Percentiles rank a stretch among this genome's conserved stretches.
These are phyloP conservation scores for Aureobasidium vineae DNA, from an alignment of 2,329 filamentous ascomycete species.

Conservation along the genomic window DNA sequence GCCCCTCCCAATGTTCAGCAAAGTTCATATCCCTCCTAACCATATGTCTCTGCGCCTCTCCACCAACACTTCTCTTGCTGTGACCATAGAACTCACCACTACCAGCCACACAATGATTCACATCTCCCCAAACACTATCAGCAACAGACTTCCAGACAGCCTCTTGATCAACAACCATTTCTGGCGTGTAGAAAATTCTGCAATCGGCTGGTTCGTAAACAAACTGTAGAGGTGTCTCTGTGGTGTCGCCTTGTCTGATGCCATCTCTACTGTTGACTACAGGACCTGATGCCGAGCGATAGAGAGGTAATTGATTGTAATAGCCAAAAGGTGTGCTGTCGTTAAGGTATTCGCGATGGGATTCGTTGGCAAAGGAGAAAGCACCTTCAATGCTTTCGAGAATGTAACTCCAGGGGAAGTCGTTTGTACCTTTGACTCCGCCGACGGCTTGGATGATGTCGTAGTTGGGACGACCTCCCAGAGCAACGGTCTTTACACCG, in stretches of 20 bases:
- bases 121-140: conserved; percentile 36
- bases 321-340: conserved; percentile 33
- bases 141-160: conserved; percentile 49
- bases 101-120: conserved; percentile 37
- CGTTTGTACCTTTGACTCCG: conserved; percentile 47
- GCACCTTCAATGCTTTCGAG: conserved; percentile 30
- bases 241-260: conserved; percentile 38
- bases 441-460: conserved; percentile 48
- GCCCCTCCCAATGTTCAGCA: neutral
- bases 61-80: conserved; percentile 19
- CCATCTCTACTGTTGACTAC: conserved; percentile 38
- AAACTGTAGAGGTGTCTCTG: conserved; percentile 50
- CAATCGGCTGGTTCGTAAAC: conserved; percentile 52
- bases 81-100: conserved; percentile 27
- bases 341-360: conserved; percentile 29
- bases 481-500: conserved; percentile 44
- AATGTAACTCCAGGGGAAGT: conserved; percentile 32
- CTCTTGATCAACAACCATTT: conserved; percentile 50
- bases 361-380: conserved; percentile 30
- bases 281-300: conserved; percentile 30
- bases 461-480: conserved; percentile 45
- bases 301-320: conserved; percentile 34
- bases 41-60: conserved; percentile 22
- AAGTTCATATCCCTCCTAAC: conserved; percentile 31
- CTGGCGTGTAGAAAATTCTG: conserved; percentile 52